Evolutionary conservation across 495 filamentous ascomycete species (phyloP).

Genomic region (Trichocladium antarcticum): DNA sequence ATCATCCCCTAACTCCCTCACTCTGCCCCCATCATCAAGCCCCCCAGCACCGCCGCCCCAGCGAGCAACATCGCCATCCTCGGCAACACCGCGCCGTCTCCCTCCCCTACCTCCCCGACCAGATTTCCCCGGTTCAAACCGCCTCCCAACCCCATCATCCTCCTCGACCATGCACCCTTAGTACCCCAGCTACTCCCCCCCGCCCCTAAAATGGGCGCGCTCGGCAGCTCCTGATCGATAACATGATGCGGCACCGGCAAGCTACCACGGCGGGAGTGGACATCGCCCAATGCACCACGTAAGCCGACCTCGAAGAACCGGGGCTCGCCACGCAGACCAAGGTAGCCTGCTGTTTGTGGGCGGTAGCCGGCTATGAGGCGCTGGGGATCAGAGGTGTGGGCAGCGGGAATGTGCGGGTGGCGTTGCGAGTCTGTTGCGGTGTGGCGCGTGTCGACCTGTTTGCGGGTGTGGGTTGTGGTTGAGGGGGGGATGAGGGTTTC

Average conservation of each 20-base stretch:
- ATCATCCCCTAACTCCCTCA: neutral
- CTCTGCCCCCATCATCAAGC: constrained; percentile 13
- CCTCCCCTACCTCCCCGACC: neutral
- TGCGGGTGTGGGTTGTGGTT: no score
- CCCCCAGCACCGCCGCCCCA: constrained; percentile 16
- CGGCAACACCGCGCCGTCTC: constrained; percentile 10
- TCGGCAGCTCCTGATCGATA: neutral
- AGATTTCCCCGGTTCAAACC: neutral
- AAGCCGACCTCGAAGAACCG: constrained; percentile 25
- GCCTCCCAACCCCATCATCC: neutral
- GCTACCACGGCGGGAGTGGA: constrained; percentile 11
- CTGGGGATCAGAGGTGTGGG: neutral
- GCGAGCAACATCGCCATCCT: constrained; percentile 23
- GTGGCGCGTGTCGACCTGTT: constrained; percentile 18
- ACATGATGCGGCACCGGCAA: constrained; percentile 13
- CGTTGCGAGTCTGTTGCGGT: neutral
- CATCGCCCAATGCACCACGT: constrained; percentile 23
- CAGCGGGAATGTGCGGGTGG: neutral
- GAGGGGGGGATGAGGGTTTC: neutral
- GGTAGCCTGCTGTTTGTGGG: constrained; percentile 32
- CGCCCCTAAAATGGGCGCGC: neutral
- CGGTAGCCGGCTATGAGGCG: neutral
- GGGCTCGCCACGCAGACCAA: constrained; percentile 32
- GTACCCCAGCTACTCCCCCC: neutral
- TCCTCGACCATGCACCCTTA: neutral